These are phyloP conservation scores for Dactylellina sp. DNA, from an alignment of 2,329 filamentous ascomycete genomes.

Conservation along the genomic window DNA sequence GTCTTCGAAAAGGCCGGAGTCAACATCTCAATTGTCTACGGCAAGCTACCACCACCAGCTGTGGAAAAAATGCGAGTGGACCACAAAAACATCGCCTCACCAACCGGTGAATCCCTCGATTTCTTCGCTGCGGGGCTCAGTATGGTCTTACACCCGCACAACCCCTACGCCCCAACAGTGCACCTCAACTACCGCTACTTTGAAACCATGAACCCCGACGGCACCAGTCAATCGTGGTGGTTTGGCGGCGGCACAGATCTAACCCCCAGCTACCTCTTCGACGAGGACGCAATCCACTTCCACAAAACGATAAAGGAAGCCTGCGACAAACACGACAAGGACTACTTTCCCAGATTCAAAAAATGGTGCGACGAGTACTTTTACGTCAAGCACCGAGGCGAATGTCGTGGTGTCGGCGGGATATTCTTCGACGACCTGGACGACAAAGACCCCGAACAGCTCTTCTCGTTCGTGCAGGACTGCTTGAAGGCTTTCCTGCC, in stretches of 20 bases:
- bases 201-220: constrained; percentile 88
- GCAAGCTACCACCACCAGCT: constrained; percentile 83
- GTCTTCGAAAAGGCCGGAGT: constrained; percentile 98
- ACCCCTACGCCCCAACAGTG: constrained; percentile 97
- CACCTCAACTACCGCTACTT: constrained; percentile 99
- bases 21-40: constrained; percentile 94
- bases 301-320: constrained; percentile 91
- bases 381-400: constrained; percentile 87
- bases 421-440: constrained; percentile 99
- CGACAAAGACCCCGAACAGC: constrained; percentile 84
- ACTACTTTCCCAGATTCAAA: constrained; percentile 94
- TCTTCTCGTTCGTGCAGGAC: constrained; percentile 89
- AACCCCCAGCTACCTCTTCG: constrained; percentile 92
- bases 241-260: constrained; percentile 95
- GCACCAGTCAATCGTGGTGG: constrained; percentile 91
- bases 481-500: constrained; percentile 88
- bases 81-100: constrained; percentile 86
- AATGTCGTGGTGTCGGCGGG: constrained; percentile 87
- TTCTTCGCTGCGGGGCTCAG: constrained; percentile 97
- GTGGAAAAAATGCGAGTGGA: constrained; percentile 94
- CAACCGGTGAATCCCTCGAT: constrained; percentile 82
- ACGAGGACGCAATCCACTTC: constrained; percentile 97
- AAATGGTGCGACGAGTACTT: constrained; percentile 99
- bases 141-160: constrained; percentile 90
- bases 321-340: constrained; percentile 91